phyloP scores from a whole-genome alignment of 2,329 filamentous ascomycete genomes.

The Clonostachys byssicola region DNA sequence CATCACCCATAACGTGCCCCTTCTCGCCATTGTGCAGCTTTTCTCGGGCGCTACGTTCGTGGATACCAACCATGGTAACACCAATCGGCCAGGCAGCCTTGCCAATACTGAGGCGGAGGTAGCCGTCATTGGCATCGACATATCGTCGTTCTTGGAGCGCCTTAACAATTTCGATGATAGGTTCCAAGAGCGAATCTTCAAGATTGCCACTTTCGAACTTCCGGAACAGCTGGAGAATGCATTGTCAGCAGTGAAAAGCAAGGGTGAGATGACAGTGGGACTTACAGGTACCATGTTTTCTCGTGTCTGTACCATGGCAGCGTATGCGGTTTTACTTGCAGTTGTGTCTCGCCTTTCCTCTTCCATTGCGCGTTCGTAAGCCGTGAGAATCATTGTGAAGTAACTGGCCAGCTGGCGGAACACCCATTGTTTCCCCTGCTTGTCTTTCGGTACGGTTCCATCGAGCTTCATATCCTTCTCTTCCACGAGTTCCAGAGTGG shows the following conservation, averaged over 20 bases:
- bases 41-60: slow-evolving; percentile 92
- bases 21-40: slow-evolving; percentile 86
- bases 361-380: slow-evolving; percentile 79
- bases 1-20: slow-evolving; percentile 96
- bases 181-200: slow-evolving; percentile 73
- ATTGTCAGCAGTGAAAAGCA: neutral
- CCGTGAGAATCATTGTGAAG: slow-evolving; percentile 90
- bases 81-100: slow-evolving; percentile 98
- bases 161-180: slow-evolving; percentile 86
- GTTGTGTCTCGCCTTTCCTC: slow-evolving; percentile 60
- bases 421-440: slow-evolving; percentile 64
- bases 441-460: slow-evolving; percentile 56
- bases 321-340: slow-evolving; percentile 76
- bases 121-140: slow-evolving; percentile 94
- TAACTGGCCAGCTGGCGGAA: slow-evolving; percentile 89
- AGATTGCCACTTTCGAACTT: slow-evolving; percentile 81
- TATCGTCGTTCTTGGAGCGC: slow-evolving; percentile 88
- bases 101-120: slow-evolving; percentile 86
- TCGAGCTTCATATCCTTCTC: slow-evolving; percentile 88
- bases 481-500: slow-evolving; percentile 72
- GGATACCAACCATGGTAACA: slow-evolving; percentile 99
- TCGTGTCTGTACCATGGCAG: slow-evolving; percentile 80
- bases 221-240: slow-evolving; percentile 61
- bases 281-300: slow-evolving; percentile 77
- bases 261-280: slow-evolving; percentile 2